phyloP scores from a whole-genome alignment of 176 grass and related monocot genomes.

The Juncus effusus region DNA sequence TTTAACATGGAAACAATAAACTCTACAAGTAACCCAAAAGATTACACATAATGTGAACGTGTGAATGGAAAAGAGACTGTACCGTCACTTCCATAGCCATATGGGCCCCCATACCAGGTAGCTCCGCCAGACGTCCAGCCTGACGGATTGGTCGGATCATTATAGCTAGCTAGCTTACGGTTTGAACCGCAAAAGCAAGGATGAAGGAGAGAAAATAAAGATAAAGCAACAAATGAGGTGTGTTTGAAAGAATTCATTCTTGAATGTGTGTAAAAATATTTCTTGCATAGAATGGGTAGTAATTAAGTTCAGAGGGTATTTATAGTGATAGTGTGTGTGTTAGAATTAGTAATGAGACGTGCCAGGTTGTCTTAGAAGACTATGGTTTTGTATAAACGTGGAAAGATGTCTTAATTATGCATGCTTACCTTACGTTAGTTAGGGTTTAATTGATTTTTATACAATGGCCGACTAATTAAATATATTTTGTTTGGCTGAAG shows the following conservation, averaged over 20 bases:
- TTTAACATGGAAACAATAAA: too few relatives aligned
- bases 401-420: slow-evolving; percentile 8
- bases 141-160: slow-evolving; percentile 3
- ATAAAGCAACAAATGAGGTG: slow-evolving; percentile 3
- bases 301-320: not conserved
- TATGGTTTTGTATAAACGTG: slow-evolving; percentile 19
- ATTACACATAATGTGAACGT: not conserved
- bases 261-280: not conserved
- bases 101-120: slow-evolving; percentile 28
- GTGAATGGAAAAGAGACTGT: not conserved
- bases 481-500: too few relatives aligned
- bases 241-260: slow-evolving; percentile 21
- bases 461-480: too few relatives aligned
- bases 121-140: slow-evolving; percentile 12
- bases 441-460: too few relatives aligned
- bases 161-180: slow-evolving; percentile 1
- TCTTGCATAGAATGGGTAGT: not conserved
- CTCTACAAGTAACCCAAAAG: too few relatives aligned
- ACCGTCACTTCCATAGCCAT: slow-evolving; percentile 32
- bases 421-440: too few relatives aligned
- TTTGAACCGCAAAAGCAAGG: slow-evolving; percentile 13
- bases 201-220: slow-evolving; percentile 13
- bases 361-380: not conserved
- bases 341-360: slow-evolving; percentile 6
- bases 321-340: slow-evolving; percentile 12